Base-by-base conservation (phyloP, 306 rosid species). In the Ormosia emarginata region DNA sequence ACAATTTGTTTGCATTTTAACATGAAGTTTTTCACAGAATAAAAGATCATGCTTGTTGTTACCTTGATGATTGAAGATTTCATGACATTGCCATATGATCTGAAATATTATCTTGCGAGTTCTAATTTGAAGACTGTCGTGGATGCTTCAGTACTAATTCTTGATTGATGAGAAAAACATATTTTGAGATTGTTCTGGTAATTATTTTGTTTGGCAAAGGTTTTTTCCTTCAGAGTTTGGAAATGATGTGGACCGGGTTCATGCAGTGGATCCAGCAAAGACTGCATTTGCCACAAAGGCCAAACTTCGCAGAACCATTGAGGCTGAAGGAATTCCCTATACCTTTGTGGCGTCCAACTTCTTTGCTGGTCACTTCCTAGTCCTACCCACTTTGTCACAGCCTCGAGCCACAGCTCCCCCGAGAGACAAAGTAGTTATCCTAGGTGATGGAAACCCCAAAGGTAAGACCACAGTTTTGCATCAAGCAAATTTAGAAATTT, bases 161-260 rank as follows among this genome's bases (percentile, higher is more conserved):
- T 57, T 24, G 24, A 24, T 24, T 24, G 24, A 24, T 1, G n/a
- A 24, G 24, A 0, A 15, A n/a, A n/a, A 53, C 0, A 53, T n/a
- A 58, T 2, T 4, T 8, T 24, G 37, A 56, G 39, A 4, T 29
- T 69, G 39, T 11, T 69, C 13, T 36, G 8, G 11, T 55, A 36
- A 52, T 15, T 39, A 11, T 33, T 24, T 14, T 14, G 7, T 53
- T 50, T 33, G 0, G 0, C 91, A 85, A 87, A 82, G 91, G 49
- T 88, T 88, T 13, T 7, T 88, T 2, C 87, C 89, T 9, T 88
- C 89, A 0, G 89, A 82, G 50, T 88, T 83, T 61, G 86, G 89
- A 34, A 55, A 36, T 6, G 84, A 85, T 65, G 82, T 59, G 74
- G 89, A 82, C 29, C 29, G 67, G 3, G 56, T 24, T 39, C 6